phyloP scores from a whole-genome alignment of 2,329 filamentous ascomycete genomes.

The Lasiodiplodia gonubiensis region DNA sequence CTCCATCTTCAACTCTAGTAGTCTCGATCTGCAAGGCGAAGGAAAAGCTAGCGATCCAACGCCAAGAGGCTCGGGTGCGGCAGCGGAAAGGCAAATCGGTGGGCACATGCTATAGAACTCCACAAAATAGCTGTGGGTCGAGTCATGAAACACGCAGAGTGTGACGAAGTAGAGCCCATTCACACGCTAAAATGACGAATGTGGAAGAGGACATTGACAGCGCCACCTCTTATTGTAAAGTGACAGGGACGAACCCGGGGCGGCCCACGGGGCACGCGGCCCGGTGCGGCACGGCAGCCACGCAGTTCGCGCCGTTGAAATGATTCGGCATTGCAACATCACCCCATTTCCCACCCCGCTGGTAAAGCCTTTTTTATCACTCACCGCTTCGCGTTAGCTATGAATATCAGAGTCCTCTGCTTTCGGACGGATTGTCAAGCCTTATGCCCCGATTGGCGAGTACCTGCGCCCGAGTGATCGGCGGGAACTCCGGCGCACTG shows the following conservation, averaged over 20 bases:
- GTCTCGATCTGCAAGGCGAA: background rate
- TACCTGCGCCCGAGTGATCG: background rate
- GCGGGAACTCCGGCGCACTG: background rate
- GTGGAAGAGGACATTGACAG: background rate
- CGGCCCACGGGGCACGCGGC: constrained; percentile 12
- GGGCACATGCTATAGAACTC: background rate
- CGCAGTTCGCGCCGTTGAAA: background rate
- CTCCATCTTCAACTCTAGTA: background rate
- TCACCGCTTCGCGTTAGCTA: background rate
- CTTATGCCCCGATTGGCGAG: background rate
- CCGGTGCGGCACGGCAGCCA: constrained; percentile 16
- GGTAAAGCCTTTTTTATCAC: background rate
- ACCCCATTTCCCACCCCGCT: background rate
- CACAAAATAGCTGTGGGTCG: constrained; percentile 7
- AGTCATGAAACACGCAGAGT: constrained; percentile 7
- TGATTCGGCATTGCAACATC: background rate
- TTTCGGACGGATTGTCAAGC: background rate
- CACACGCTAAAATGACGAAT: background rate
- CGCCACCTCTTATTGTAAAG: background rate
- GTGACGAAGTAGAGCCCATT: background rate
- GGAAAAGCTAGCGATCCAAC: background rate
- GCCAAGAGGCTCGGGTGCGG: background rate
- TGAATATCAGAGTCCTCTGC: background rate
- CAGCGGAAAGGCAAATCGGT: background rate
- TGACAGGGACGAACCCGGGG: constrained; percentile 15